phyloP scores from a whole-genome alignment of 1,284 basidiomycete species.

The Fomitiporia mediterranea region DNA sequence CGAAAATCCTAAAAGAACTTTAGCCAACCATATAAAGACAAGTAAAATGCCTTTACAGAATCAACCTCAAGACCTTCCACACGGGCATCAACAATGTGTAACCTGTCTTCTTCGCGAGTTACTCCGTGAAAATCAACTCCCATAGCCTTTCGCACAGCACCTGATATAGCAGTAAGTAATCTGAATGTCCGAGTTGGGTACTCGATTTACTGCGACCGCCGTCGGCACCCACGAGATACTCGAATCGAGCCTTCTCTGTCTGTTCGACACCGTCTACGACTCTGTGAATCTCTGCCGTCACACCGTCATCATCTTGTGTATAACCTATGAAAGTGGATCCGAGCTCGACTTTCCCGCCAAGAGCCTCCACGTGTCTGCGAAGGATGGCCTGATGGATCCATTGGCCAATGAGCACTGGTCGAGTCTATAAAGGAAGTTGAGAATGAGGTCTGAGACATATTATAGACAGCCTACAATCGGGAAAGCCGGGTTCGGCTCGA shows the following conservation, averaged over 20 bases:
- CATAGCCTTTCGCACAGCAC: constrained; percentile 34
- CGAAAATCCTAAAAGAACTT: too few relatives aligned
- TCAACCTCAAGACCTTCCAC: too few relatives aligned
- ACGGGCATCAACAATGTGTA: too few relatives aligned
- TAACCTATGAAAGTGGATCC: constrained; percentile 13
- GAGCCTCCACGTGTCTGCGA: constrained; percentile 13
- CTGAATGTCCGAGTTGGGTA: not conserved
- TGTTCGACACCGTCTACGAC: not conserved
- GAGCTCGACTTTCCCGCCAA: constrained; percentile 16
- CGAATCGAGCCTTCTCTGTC: constrained; percentile 6
- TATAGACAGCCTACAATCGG: constrained; percentile 5
- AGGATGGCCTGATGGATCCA: constrained; percentile 16
- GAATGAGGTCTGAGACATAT: not conserved
- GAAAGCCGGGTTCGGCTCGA: constrained; percentile 9
- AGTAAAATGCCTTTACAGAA: too few relatives aligned
- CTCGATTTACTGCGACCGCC: constrained; percentile 32
- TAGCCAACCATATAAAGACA: too few relatives aligned
- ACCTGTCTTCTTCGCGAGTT: constrained; percentile 28
- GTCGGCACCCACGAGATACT: constrained; percentile 34
- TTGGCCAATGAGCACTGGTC: constrained; percentile 10
- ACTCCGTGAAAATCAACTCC: constrained; percentile 44
- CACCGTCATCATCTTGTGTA: constrained; percentile 16
- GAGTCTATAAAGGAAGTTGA: not conserved
- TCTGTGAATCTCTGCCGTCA: constrained; percentile 8
- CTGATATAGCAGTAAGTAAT: constrained; percentile 18